These are phyloP conservation scores for Cryptococcus sp. DNA, from an alignment of 1,284 basidiomycete species.

Conservation along the genomic window DNA sequence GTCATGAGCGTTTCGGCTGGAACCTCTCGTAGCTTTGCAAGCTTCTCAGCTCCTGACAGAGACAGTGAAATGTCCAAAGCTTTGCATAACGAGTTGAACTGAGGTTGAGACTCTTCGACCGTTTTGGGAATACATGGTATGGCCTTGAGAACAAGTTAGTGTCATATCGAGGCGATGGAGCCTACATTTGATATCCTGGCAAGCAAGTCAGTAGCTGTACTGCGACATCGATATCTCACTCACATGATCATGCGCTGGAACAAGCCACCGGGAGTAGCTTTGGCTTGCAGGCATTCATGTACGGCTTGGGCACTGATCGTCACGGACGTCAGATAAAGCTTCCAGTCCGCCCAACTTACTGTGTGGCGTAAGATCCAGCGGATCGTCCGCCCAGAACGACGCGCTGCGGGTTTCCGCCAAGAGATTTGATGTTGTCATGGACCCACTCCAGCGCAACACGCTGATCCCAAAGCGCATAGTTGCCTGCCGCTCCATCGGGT, in stretches of 20 bases:
- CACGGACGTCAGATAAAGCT: not conserved
- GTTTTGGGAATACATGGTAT: constrained; percentile 25
- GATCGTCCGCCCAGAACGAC: constrained; percentile 62
- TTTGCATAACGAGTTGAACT: constrained; percentile 29
- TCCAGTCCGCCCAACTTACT: constrained; percentile 13
- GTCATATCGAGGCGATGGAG: not conserved
- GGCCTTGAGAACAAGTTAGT: constrained; percentile 2
- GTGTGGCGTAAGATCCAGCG: constrained; percentile 56
- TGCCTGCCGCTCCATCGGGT: constrained; percentile 50
- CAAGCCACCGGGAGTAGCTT: constrained; percentile 8
- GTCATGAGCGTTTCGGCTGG: constrained; percentile 21
- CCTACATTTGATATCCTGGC: constrained; percentile 9
- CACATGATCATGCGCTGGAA: constrained; percentile 14
- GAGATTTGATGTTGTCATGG: constrained; percentile 41
- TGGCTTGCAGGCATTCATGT: constrained; percentile 9
- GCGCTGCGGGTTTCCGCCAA: constrained; percentile 48
- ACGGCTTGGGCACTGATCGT: constrained; percentile 4
- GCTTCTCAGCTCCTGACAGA: constrained; percentile 23
- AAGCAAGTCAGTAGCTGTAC: not conserved
- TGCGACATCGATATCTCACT: not conserved
- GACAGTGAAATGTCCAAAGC: constrained; percentile 22
- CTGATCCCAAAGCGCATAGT: constrained; percentile 56
- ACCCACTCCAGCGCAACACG: constrained; percentile 47
- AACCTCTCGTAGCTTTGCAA: constrained; percentile 23
- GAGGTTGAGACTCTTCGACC: constrained; percentile 26